Percentiles rank a stretch among this genome's conserved stretches.
phyloP scores from a whole-genome alignment of 2,329 filamentous ascomycete species.

The Aspergillus sojae region DNA sequence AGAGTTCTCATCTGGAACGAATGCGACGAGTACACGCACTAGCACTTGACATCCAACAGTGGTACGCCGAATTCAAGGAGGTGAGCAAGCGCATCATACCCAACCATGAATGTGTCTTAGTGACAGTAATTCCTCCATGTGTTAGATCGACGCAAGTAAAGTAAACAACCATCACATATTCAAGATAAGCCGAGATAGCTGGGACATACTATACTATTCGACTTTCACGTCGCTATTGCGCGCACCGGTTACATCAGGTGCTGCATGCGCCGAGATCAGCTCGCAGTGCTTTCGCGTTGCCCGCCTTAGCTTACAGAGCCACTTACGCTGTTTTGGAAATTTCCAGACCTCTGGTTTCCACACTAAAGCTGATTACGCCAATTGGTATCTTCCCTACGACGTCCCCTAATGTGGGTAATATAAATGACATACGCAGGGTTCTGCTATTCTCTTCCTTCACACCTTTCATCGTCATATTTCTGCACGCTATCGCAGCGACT shows the following conservation, averaged over 20 bases:
- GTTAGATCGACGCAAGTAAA: slow-evolving; percentile 15
- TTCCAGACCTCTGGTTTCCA: slow-evolving; percentile 13
- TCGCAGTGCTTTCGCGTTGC: slow-evolving; percentile 22
- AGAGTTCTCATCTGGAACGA: slow-evolving; percentile 7
- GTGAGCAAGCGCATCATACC: background rate
- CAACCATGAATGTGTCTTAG: background rate
- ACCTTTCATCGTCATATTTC: slow-evolving; percentile 29
- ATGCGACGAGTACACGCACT: slow-evolving; percentile 11
- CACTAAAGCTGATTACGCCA: slow-evolving; percentile 22
- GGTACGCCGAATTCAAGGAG: slow-evolving; percentile 8
- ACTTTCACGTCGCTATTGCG: slow-evolving; percentile 20
- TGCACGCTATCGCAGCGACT: slow-evolving; percentile 20
- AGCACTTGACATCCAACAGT: slow-evolving; percentile 15
- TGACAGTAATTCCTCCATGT: background rate
- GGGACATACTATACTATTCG: slow-evolving; percentile 27
- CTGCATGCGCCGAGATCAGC: slow-evolving; percentile 13
- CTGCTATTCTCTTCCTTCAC: slow-evolving; percentile 28
- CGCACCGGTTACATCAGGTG: slow-evolving; percentile 11
- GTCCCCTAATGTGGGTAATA: background rate
- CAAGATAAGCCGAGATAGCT: slow-evolving; percentile 17
- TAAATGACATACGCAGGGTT: slow-evolving; percentile 18
- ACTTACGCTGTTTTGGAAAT: slow-evolving; percentile 19
- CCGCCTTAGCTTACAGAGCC: slow-evolving; percentile 19
- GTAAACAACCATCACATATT: slow-evolving; percentile 16
- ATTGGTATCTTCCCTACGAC: slow-evolving; percentile 18